These are phyloP conservation scores for Dryadomyces sulphureus DNA, from an alignment of 2,329 filamentous ascomycete genomes.

Conservation along the genomic window DNA sequence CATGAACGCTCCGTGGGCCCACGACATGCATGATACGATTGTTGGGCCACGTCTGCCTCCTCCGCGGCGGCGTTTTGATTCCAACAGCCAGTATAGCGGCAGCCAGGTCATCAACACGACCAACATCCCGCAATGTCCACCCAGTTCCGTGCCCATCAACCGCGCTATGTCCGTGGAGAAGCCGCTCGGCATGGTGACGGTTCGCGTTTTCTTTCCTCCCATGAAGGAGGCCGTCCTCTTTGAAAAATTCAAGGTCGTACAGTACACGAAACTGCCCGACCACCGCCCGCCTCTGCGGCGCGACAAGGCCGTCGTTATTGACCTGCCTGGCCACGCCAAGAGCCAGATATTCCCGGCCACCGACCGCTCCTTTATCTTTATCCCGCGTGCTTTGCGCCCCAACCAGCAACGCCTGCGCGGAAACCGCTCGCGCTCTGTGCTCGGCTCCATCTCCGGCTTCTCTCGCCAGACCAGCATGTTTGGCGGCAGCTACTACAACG, in stretches of 20 bases:
- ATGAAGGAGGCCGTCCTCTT: slow-evolving; percentile 60
- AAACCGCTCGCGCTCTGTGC: slow-evolving; percentile 55
- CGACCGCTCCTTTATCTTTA: slow-evolving; percentile 95
- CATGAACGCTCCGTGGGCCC: slow-evolving; percentile 69
- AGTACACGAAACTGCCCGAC: slow-evolving; percentile 87
- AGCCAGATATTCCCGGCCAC: slow-evolving; percentile 83
- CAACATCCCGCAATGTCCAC: slow-evolving; percentile 40
- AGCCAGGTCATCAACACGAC: slow-evolving; percentile 16
- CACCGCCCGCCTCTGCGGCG: slow-evolving; percentile 85
- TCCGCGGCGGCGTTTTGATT: slow-evolving; percentile 17
- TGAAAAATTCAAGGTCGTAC: slow-evolving; percentile 64
- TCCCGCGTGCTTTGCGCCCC: slow-evolving; percentile 80
- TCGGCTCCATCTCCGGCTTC: slow-evolving; percentile 50
- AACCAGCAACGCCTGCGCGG: slow-evolving; percentile 73
- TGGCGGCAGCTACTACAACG: slow-evolving; percentile 42
- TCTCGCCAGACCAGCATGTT: slow-evolving; percentile 73
- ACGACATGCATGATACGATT: slow-evolving; percentile 81
- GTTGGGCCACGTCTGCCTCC: slow-evolving; percentile 22
- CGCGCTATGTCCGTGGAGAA: slow-evolving; percentile 70
- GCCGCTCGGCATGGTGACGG: slow-evolving; percentile 68
- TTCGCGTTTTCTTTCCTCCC: slow-evolving; percentile 65
- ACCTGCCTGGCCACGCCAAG: slow-evolving; percentile 62
- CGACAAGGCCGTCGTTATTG: slow-evolving; percentile 93
- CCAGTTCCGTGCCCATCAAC: slow-evolving; percentile 53
- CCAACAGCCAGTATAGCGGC: slow-evolving; percentile 16